Evolutionary conservation across 129 eudicot species (phyloP).

Genomic region (Solidago caesia): DNA sequence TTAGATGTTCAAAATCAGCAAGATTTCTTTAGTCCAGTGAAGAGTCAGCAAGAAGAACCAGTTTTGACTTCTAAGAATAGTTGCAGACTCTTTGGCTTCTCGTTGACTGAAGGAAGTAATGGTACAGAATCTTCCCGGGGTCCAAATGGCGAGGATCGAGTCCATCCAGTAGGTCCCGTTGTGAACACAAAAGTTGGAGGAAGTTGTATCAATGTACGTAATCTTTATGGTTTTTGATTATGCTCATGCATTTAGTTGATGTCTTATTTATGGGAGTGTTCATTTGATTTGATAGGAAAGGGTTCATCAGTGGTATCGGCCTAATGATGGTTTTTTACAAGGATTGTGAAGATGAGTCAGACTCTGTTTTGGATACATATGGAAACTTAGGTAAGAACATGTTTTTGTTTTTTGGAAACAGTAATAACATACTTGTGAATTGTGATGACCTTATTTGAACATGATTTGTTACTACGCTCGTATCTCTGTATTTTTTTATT

Average conservation of each 20-base stretch:
- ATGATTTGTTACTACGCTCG: too few species aligned
- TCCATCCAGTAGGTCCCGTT: conserved; percentile 37
- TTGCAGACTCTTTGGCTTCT: conserved; percentile 80
- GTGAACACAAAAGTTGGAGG: conserved; percentile 42
- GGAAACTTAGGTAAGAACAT: conserved; percentile 24
- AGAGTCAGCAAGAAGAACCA: conserved; percentile 29
- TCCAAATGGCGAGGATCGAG: conserved; percentile 40
- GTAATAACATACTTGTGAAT: too few species aligned
- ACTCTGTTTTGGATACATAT: conserved; percentile 1
- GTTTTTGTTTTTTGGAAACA: not conserved
- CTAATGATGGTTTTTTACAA: conserved; percentile 32
- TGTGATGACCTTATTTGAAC: too few species aligned
- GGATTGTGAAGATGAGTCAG: conserved; percentile 29
- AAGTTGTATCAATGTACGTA: conserved; percentile 51
- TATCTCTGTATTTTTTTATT: too few species aligned
- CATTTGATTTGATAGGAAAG: conserved; percentile 21
- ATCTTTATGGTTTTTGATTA: not conserved
- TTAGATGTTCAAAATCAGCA: conserved; percentile 13
- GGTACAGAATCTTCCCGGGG: conserved; percentile 27
- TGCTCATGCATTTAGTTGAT: not conserved
- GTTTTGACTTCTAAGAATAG: conserved; percentile 43
- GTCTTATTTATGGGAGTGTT: not conserved
- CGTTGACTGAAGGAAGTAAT: conserved; percentile 58
- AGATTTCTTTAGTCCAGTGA: conserved; percentile 19
- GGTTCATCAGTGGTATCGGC: conserved; percentile 28